Conservation (phyloP, 805 yeast genomes). For the Ogataea salicorniae region DNA sequence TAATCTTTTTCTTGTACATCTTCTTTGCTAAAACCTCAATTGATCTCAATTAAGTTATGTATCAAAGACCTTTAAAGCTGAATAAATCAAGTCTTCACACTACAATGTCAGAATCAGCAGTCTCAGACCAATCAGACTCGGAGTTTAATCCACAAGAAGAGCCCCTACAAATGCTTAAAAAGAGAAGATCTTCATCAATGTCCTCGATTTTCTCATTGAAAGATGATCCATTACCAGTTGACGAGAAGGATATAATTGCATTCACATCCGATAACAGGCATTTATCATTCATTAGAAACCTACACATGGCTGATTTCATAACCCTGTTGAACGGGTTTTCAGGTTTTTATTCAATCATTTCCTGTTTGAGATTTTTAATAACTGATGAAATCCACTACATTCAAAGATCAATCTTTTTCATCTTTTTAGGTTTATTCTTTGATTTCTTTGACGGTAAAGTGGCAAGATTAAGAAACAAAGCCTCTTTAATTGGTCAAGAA, state of each 20-base stretch:
- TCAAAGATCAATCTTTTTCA: slow-evolving; percentile 83
- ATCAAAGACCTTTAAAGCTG: slow-evolving; percentile 8
- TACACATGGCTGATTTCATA: slow-evolving; percentile 95
- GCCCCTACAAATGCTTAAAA: slow-evolving; percentile 3
- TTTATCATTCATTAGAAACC: slow-evolving; percentile 75
- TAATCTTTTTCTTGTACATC: no score
- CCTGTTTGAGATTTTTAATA: slow-evolving; percentile 75
- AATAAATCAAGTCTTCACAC: neutral
- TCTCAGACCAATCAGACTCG: slow-evolving; percentile 23
- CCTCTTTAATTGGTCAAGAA: slow-evolving; percentile 95
- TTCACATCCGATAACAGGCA: slow-evolving; percentile 83
- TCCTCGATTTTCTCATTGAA: slow-evolving; percentile 44
- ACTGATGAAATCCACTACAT: slow-evolving; percentile 66
- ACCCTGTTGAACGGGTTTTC: slow-evolving; percentile 91
- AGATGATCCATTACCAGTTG: slow-evolving; percentile 67
- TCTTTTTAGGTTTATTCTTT: slow-evolving; percentile 86
- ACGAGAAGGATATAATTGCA: slow-evolving; percentile 67
- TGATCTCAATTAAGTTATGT: slow-evolving; percentile 4
- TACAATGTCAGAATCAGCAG: slow-evolving; percentile 14
- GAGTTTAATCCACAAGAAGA: slow-evolving; percentile 7
- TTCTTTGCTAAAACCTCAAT: no score
- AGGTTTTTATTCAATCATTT: slow-evolving; percentile 86
- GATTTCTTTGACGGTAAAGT: slow-evolving; percentile 97
- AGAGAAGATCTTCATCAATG: slow-evolving; percentile 30
- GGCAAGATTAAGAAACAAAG: slow-evolving; percentile 87